Base-by-base conservation (phyloP, 306 rosid species). In the Cyclanthera cordifolia region DNA sequence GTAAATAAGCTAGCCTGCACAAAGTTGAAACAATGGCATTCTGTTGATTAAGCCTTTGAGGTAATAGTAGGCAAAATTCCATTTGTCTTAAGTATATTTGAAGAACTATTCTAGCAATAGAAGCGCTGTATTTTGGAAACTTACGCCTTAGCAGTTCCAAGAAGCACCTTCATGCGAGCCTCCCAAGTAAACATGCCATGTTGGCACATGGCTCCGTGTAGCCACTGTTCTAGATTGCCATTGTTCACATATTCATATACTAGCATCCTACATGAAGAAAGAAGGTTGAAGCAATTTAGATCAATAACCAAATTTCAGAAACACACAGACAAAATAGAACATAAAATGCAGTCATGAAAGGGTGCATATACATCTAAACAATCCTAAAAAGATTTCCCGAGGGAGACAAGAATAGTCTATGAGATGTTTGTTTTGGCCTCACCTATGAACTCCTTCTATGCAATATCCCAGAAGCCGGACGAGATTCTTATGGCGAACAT, bases 111-210 rank as follows among this genome's bases (percentile, higher is more conserved):
- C 30, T 32, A 19, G 50, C 30, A 19, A 37, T 61, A 11, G 51
- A 21, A 21, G 4, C 2, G 70, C 70, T 12, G 3, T 20, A 8
- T n/a, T 24, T 16, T 49, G 30, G 50, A 68, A 47, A 81, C 97
- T 91, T 85, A 91, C 97, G 96, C 97, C 76, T 89, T 88, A 56
- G 95, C 97, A n/a, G 97, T 91, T 76, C 95, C 96, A 27, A 88
- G 88, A 67, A 82, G 60, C 72, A 88, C 90, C 81, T 88, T 87
- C 80, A 87, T 78, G 70, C 97, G 96, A 24, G 95, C 92, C 69
- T 87, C 97, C 97, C 97, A 88, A n/a, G 91, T 88, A 66, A 88
- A 83, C 41, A 77, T 77, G 52, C 96, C 97, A 41, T 80, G 85
- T 67, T 86, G 87, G 51, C 71, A 67, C 95, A 88, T 82, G 61